Evolutionary conservation across 2,329 filamentous ascomycete genomes (phyloP), one percentile per base, ranked within the genome.

Genomic region (Teratosphaeria gauchensis): DNA sequence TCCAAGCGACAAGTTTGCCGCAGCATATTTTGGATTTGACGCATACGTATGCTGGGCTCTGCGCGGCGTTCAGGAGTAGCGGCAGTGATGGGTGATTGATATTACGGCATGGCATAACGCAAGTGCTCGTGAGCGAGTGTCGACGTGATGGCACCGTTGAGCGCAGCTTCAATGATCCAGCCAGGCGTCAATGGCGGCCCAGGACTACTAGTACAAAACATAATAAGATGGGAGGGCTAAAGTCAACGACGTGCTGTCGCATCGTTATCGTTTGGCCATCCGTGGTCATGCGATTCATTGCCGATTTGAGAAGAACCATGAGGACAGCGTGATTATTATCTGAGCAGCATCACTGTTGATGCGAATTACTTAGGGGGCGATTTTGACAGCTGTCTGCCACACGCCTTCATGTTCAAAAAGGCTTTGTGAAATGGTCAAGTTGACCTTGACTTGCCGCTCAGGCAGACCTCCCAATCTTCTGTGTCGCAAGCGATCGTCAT

Each of bases 11-110:
- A 2, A 96, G 89, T 72, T 77, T 99, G 62, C 92, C 92, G 11
- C 94, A 97, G 75, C 86, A 89, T 60, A 92, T 99, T 46, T 81
- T 97, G 57, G 92, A 97, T 72, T 78, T 99, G 60, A 97, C 94
- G 30, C 92, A 99, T 74, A 89, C 96, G 72, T 99, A 99, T 72
- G 94, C 92, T 21, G 90, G 90, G 58, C 79, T 99, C 38, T 99
- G 94, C 72, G 92, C 92, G 21, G 91, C 90, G 0, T 99, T 99
- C 77, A 85, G 91, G 68, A 97, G 92, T 81, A 95, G 86, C 69
- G 94, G 94, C 3, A 95, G 88, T 30, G 92, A 96, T 68, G 88
- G 87, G 12, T 55, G 42, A 48, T 24, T 11, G 42, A 1, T 6
- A 19, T 21, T n/a, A 48, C 6, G 42, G 7, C 16, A 19, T 48